Conservation (phyloP, 169 alveolate species). For the Plasmodium gonderi region DNA sequence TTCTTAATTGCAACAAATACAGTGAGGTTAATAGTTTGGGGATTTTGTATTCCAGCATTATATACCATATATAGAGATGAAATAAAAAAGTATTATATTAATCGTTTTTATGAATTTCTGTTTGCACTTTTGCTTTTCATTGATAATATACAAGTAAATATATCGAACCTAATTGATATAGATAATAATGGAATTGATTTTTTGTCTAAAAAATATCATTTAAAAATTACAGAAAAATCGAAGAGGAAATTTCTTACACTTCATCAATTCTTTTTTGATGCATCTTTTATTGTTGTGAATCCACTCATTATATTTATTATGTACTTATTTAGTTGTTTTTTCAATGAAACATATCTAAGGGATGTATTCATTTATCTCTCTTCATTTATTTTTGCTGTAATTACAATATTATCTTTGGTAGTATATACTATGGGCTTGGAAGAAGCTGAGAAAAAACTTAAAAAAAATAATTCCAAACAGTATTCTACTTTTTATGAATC, state of each 20-base stretch:
- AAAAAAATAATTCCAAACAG: not conserved
- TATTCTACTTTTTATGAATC: not conserved
- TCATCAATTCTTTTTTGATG: conserved; percentile 60
- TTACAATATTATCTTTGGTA: conserved; percentile 7
- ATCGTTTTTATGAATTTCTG: conserved; percentile 2
- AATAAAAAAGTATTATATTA: conserved; percentile 45
- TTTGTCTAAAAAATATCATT: conserved; percentile 26
- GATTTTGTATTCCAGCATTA: conserved; percentile 22
- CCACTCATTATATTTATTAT: conserved; percentile 46
- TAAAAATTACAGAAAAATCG: conserved; percentile 26
- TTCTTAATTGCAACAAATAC: conserved; percentile 45
- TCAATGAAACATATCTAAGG: conserved; percentile 9
- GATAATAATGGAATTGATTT: conserved; percentile 71
- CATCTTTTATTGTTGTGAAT: conserved; percentile 23
- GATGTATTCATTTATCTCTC: conserved; percentile 37
- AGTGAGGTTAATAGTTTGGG: conserved; percentile 36
- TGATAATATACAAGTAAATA: conserved; percentile 29
- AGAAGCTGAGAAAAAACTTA: not conserved
- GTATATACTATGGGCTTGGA: conserved; percentile 18
- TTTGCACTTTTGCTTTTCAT: conserved; percentile 7
- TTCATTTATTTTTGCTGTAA: conserved; percentile 13
- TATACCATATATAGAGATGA: conserved; percentile 25
- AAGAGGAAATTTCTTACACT: conserved; percentile 31
- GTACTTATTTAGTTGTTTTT: conserved; percentile 20
- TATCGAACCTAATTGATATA: conserved; percentile 40